Evolutionary conservation across 106 monocot species (phyloP).

Genomic region (Acanthochlamys bracteata): DNA sequence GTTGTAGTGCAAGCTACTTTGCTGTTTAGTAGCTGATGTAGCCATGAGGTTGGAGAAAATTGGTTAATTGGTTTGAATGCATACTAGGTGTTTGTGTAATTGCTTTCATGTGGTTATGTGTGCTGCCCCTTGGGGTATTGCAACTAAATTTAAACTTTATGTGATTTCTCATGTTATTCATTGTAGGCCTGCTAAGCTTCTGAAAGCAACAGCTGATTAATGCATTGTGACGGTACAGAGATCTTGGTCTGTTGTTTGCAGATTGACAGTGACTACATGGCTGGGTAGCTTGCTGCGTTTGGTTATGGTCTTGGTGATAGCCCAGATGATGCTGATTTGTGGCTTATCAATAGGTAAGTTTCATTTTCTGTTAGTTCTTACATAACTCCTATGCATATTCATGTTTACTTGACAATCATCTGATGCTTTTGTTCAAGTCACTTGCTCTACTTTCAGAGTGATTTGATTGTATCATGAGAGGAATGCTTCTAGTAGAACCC

Average conservation of each 20-base stretch:
- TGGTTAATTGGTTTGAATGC: too few species aligned
- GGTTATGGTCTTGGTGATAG: slow-evolving; percentile 76
- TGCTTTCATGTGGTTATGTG: too few species aligned
- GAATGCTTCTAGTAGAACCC: too few species aligned
- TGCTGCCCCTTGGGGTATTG: too few species aligned
- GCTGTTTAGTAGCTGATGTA: too few species aligned
- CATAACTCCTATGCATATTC: not conserved
- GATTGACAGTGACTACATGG: slow-evolving; percentile 99
- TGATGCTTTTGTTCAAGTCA: not conserved
- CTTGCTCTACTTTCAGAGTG: too few species aligned
- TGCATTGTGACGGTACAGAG: not conserved
- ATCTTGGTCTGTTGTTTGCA: slow-evolving; percentile 15
- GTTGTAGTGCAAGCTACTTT: too few species aligned
- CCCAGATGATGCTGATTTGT: slow-evolving; percentile 77
- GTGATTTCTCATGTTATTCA: not conserved
- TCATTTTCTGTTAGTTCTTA: not conserved
- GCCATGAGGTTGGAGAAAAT: too few species aligned
- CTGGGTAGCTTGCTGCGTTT: slow-evolving; percentile 89
- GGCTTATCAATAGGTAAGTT: slow-evolving; percentile 91
- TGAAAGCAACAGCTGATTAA: not conserved
- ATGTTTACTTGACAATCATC: not conserved
- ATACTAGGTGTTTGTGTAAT: too few species aligned
- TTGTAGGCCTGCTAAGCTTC: not conserved
- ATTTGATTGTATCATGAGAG: too few species aligned
- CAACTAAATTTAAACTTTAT: too few species aligned